Conservation (phyloP, 495 filamentous ascomycete genomes). For the Trichoderma gamsii region DNA sequence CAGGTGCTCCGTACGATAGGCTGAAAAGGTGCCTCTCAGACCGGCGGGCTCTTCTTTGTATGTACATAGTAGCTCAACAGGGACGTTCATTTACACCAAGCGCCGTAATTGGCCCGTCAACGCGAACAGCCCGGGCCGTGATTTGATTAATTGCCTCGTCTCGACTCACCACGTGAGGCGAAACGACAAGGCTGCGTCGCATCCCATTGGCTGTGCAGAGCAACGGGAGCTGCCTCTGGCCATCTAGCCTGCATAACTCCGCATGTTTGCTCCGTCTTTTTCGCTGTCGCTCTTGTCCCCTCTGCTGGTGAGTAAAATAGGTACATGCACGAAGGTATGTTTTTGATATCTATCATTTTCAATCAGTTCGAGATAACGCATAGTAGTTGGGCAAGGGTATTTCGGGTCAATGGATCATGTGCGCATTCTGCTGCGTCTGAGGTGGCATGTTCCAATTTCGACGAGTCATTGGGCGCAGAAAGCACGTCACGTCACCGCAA, state of each 20-base stretch:
- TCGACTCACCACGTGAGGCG: conserved; percentile 11
- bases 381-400: neutral
- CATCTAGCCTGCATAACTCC: neutral
- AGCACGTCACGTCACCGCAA: conserved; percentile 4
- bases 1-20: neutral
- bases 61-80: too few relatives aligned
- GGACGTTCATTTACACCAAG: neutral
- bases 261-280: neutral
- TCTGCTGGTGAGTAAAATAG: too few relatives aligned
- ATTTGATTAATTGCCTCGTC: conserved; percentile 13
- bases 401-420: conserved; percentile 11
- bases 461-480: conserved; percentile 6
- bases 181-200: neutral
- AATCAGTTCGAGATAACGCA: neutral
- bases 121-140: neutral
- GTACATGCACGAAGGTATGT: too few relatives aligned
- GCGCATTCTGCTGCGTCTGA: conserved; percentile 1
- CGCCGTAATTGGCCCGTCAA: conserved; percentile 1
- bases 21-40: neutral
- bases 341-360: neutral
- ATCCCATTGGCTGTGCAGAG: neutral
- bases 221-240: neutral
- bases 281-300: neutral
- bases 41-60: neutral
- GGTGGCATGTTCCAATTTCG: neutral